phyloP scores from a whole-genome alignment of 345 rosid genomes.

The Melaleuca quinquenervia region DNA sequence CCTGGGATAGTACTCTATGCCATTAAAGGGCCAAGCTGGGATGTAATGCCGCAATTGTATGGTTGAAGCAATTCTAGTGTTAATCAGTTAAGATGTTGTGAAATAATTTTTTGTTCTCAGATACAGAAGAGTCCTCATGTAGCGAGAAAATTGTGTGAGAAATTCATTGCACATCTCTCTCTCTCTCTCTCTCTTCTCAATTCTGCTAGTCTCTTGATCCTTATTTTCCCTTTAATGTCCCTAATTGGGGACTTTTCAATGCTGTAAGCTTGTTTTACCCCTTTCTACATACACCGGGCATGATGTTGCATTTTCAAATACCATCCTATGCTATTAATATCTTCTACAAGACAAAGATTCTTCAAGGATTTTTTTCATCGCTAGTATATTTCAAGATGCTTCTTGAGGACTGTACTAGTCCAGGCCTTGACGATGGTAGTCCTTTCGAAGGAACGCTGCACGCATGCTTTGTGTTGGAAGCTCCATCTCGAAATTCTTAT shows the following conservation, averaged over 20 bases:
- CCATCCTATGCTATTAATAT: background rate
- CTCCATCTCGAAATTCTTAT: background rate
- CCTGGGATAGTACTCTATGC: background rate
- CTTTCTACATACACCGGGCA: background rate
- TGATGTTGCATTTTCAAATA: background rate
- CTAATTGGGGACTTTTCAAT: rapidly evolving
- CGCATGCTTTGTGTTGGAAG: background rate
- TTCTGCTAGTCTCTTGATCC: background rate
- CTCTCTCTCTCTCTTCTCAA: no score
- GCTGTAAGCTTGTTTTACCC: background rate
- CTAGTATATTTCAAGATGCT: background rate
- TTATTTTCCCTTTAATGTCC: background rate
- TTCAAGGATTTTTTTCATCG: background rate
- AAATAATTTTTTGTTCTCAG: background rate
- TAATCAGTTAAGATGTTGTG: background rate
- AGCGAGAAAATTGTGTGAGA: background rate
- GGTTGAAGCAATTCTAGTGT: background rate
- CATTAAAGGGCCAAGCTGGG: background rate
- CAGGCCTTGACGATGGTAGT: background rate
- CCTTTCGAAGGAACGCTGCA: background rate
- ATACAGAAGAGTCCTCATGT: background rate
- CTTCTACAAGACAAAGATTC: background rate
- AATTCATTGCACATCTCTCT: background rate
- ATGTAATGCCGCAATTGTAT: background rate
- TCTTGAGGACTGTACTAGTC: background rate